These are phyloP conservation scores for Persicaria tinctoria DNA, from an alignment of 148 eudicot species.

Conservation along the genomic window DNA sequence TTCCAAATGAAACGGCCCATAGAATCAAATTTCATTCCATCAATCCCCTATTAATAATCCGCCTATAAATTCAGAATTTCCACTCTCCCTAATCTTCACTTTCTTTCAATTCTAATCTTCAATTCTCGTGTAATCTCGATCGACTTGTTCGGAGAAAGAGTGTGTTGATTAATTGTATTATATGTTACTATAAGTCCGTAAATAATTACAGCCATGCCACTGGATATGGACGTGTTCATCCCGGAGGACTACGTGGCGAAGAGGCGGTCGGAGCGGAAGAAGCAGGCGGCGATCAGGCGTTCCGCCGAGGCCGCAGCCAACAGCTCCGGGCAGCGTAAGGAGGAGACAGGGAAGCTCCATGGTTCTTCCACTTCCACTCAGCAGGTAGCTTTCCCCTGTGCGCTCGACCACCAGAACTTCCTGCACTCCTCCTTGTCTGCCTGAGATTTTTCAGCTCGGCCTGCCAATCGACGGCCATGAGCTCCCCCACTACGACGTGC, in stretches of 20 bases:
- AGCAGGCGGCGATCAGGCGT: constrained; percentile 1
- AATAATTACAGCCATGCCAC: not conserved
- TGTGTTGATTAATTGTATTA: too few relatives aligned
- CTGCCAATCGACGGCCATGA: not conserved
- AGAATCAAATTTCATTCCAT: too few relatives aligned
- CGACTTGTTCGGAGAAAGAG: too few relatives aligned
- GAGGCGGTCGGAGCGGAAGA: constrained; percentile 25
- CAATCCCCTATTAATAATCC: too few relatives aligned
- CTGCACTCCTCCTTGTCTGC: not conserved
- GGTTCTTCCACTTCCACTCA: not conserved
- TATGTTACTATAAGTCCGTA: not conserved
- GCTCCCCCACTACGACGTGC: not conserved
- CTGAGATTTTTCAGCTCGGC: not conserved
- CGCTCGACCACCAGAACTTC: constrained; percentile 5
- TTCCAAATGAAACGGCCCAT: too few relatives aligned
- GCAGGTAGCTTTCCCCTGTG: not conserved
- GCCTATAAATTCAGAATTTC: too few relatives aligned
- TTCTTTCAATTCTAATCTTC: too few relatives aligned
- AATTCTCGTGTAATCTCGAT: too few relatives aligned
- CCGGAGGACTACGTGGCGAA: constrained; percentile 26
- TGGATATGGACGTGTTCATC: constrained; percentile 29
- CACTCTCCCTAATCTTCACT: too few relatives aligned
- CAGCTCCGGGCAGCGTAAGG: not conserved
- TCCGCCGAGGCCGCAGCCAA: not conserved
- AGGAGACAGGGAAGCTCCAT: not conserved